A percentile compares a stretch with the other conserved stretches of the same genome.
Evolutionary conservation across 1,284 basidiomycete genomes (phyloP).

Genomic region (Boletellus dicymbophilus): DNA sequence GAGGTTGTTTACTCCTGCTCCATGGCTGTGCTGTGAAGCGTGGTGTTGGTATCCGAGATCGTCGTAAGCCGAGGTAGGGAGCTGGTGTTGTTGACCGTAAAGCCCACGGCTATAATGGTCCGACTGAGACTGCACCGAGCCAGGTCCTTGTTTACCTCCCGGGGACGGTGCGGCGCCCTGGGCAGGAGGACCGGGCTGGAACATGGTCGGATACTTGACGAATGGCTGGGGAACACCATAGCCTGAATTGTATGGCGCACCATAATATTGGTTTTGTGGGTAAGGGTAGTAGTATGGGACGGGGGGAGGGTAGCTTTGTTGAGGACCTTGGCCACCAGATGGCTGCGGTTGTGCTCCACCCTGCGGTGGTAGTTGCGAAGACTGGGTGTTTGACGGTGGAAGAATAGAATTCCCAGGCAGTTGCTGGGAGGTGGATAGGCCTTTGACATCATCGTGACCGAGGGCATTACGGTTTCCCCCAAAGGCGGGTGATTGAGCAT

Average conservation of each 20-base stretch:
- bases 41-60: slow-evolving; percentile 66
- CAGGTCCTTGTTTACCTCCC: slow-evolving; percentile 60
- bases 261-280: slow-evolving; percentile 74
- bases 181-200: slow-evolving; percentile 65
- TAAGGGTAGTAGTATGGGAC: slow-evolving; percentile 70
- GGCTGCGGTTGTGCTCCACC: slow-evolving; percentile 53
- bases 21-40: slow-evolving; percentile 51
- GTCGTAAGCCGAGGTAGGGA: slow-evolving; percentile 58
- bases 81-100: slow-evolving; percentile 62
- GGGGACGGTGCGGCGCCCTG: slow-evolving; percentile 64
- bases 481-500: slow-evolving; percentile 60
- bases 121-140: slow-evolving; percentile 54
- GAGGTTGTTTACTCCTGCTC: slow-evolving; percentile 50
- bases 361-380: slow-evolving; percentile 54
- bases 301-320: slow-evolving; percentile 61
- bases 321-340: slow-evolving; percentile 57
- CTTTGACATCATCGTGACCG: slow-evolving; percentile 72
- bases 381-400: slow-evolving; percentile 51
- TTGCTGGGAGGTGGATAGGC: slow-evolving; percentile 58
- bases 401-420: slow-evolving; percentile 49
- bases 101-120: slow-evolving; percentile 61
- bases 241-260: slow-evolving; percentile 67
- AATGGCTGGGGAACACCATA: slow-evolving; percentile 70
- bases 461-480: slow-evolving; percentile 60
- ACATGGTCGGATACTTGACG: slow-evolving; percentile 75